Evolutionary conservation across 1,284 basidiomycete genomes (phyloP).

Genomic region (Cryptococcus hybrid): DNA sequence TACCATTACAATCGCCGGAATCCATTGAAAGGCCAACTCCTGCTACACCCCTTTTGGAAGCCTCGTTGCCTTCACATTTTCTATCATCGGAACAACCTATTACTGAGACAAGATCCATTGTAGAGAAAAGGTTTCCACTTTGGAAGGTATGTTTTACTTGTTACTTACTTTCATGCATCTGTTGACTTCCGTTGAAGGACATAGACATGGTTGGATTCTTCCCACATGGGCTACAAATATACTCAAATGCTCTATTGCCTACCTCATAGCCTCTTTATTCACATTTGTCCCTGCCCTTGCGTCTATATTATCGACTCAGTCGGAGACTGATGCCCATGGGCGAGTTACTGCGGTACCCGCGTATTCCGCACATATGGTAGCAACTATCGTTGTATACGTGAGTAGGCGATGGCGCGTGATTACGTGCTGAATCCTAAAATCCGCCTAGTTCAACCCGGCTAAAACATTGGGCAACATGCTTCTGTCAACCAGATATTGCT

Average conservation of each 20-base stretch:
- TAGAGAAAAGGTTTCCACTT: too few species aligned
- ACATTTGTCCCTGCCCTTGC: conserved; percentile 70
- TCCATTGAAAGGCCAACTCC: too few species aligned
- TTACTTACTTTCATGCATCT: too few species aligned
- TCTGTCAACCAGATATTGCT: conserved; percentile 51
- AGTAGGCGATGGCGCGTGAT: conserved; percentile 9
- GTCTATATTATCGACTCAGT: conserved; percentile 34
- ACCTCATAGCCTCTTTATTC: conserved; percentile 86
- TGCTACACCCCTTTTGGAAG: conserved; percentile 14
- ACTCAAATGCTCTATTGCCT: conserved; percentile 87
- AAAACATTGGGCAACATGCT: conserved; percentile 89
- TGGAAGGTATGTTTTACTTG: too few species aligned
- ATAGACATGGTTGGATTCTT: conserved; percentile 21
- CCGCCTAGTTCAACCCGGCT: conserved; percentile 51
- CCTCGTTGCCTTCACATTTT: not conserved
- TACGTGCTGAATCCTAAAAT: not conserved
- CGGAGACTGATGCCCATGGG: conserved; percentile 55
- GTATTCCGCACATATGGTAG: conserved; percentile 82
- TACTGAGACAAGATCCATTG: too few species aligned
- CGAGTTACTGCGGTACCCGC: conserved; percentile 56
- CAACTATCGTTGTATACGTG: conserved; percentile 67
- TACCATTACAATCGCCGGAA: too few species aligned
- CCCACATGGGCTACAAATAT: conserved; percentile 51
- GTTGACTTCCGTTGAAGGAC: too few species aligned
- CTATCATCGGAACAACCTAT: not conserved